Evolutionary conservation across 306 rosid species (phyloP), one percentile per base, ranked within the genome.

Genomic region (Malus sieversii): DNA sequence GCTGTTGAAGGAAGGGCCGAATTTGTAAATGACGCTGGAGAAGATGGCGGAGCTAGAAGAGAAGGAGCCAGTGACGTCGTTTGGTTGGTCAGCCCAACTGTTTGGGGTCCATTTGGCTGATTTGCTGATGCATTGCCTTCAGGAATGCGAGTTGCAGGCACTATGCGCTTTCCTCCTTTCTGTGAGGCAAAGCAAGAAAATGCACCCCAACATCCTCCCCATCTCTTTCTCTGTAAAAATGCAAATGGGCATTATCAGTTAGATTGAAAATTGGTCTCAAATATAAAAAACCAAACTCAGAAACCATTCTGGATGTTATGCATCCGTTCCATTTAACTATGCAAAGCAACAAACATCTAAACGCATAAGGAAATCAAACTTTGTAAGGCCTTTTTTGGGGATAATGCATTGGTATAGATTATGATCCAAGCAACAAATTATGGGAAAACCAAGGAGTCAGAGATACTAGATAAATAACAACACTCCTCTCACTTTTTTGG

Each of bases 121-220:
- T 84, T 25, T n/a, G 92, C 82, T 55, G 89, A 76, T 40, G 85
- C 93, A 73, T 84, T 90, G 61, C 84, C 92, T 55, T 96, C 98
- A 11, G 93, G 89, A 72, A 89, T 83, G 30, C 98, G 96, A 81
- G 97, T 78, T 40, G 97, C 91, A 35, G 99, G 99, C 13, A 92
- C 98, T 67, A 96, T 96, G 16, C 99, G 98, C 84, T 89, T 96
- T 71, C 97, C 94, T 16, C 98, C 98, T 83, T 96, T 96, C 80
- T 92, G 97, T 15, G 91, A 74, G 80, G 89, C 84, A 73, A 96
- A 96, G 79, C 99, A 96, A 73, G 96, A 90, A 64, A 96, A 85
- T 75, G 97, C 95, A 85, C 92, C 86, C 95, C 70, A 90, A 79
- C 97, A 96, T 79, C 98, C 99, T 77, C 92, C 97, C 99, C 99